Base-by-base conservation (phyloP, 305 asterid species). In the Fraxinus latifolia region DNA sequence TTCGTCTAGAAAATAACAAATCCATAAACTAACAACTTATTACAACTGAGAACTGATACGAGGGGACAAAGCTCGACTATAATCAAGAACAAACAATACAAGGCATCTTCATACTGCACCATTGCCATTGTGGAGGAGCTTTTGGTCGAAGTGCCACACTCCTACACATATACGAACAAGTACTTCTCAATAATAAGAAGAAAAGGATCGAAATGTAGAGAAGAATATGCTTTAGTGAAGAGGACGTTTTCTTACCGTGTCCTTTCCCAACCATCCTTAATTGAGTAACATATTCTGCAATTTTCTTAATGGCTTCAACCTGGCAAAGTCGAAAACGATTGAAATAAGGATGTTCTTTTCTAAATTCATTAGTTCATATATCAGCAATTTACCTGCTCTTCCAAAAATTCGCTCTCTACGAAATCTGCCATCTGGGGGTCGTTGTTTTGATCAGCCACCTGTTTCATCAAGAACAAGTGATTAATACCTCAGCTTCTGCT, bases 251-350 rank as follows among this genome's bases (percentile, higher is more conserved):
- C 86, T 4, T 92, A 93, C 99, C 98, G 6, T 92, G 97, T 81
- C 97, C 99, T 87, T 95, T 93, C 67, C 98, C 99, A 67, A 93
- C 92, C 92, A 91, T 91, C 84, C 97, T 91, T 87, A 95, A 77
- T 55, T 95, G 98, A 82, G 97, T 85, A 37, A 93, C 90, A 80
- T 92, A 95, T 27, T 91, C 97, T 60, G 97, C 77, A 9, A 91
- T 88, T 84, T 88, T 93, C 93, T 89, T 93, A 76, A 93, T 91
- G 73, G 95, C 90, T 87, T 89, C 90, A 34, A 92, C 95, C 99
- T 95, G 88, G 73, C 60, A 67, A 80, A 81, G 29, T 12, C 27
- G 70, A 33, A 31, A 34, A 32, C 17, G n/a, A 7, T 65, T 50
- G 25, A 21, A 29, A 9, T 39, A 44, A 76, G 25, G 65, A 53